Evolutionary conservation across 2,329 filamentous ascomycete genomes (phyloP).

Genomic region (Nectriaceae sp.): DNA sequence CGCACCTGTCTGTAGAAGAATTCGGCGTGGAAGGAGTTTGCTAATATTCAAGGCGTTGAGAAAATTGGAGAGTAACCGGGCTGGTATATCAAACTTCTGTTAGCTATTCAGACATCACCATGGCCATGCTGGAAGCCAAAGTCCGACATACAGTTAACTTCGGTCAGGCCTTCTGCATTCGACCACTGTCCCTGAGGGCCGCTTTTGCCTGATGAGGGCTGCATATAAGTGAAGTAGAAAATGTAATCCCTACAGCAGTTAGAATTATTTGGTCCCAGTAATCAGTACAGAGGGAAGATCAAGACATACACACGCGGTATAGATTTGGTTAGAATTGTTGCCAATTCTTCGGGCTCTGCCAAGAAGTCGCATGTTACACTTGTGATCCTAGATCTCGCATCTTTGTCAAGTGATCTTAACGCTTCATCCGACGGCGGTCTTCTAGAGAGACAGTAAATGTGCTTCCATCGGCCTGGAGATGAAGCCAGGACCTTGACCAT

Average conservation of each 20-base stretch:
- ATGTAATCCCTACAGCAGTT: conserved; percentile 11
- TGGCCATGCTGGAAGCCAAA: too few relatives aligned
- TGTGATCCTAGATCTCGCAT: not conserved
- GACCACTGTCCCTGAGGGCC: conserved; percentile 2
- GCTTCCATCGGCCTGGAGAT: conserved; percentile 7
- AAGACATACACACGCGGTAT: too few relatives aligned
- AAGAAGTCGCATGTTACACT: not conserved
- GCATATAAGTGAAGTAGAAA: conserved; percentile 10
- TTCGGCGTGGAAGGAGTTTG: not conserved
- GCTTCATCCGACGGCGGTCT: conserved; percentile 1
- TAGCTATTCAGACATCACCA: not conserved
- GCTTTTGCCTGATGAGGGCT: not conserved
- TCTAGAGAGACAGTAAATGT: conserved; percentile 8
- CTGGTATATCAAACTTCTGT: not conserved
- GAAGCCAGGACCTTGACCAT: conserved; percentile 5
- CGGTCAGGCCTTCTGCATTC: conserved; percentile 1
- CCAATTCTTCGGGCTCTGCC: not conserved
- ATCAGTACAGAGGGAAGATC: too few relatives aligned
- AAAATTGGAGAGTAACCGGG: conserved; percentile 3
- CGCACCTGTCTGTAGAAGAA: conserved; percentile 7
- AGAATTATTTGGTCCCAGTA: too few relatives aligned
- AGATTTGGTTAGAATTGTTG: too few relatives aligned
- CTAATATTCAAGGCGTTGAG: not conserved
- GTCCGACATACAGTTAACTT: conserved; percentile 3
- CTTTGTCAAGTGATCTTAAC: not conserved